Conservation (phyloP, 2,329 filamentous ascomycete species). For the Pseudogymnoascus sp. region DNA sequence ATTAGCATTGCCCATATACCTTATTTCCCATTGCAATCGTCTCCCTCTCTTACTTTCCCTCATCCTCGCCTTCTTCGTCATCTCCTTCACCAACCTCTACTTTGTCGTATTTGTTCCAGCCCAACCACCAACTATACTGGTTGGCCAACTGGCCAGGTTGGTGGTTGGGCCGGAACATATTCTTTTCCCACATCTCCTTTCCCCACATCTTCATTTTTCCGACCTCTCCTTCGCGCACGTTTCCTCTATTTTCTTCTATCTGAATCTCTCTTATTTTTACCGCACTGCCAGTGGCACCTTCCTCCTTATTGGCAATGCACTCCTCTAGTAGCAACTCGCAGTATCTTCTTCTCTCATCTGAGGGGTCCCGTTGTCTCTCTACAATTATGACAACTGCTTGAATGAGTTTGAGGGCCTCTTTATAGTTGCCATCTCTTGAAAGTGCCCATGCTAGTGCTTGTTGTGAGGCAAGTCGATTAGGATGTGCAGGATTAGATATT, state of each 20-base stretch:
- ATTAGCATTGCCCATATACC: no score
- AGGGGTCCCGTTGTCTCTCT: neutral
- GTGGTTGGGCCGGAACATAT: no score
- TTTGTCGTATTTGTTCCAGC: neutral
- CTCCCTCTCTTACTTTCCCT: neutral
- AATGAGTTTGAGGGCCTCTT: neutral
- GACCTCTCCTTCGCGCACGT: neutral
- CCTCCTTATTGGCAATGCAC: neutral
- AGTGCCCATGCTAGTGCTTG: constrained; percentile 7
- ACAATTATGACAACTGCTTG: neutral
- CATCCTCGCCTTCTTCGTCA: neutral
- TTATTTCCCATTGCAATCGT: no score
- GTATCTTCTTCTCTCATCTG: neutral
- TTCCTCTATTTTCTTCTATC: neutral
- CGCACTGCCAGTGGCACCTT: neutral
- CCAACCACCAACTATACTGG: no score
- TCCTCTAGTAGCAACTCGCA: neutral
- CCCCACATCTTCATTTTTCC: neutral
- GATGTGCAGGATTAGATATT: neutral
- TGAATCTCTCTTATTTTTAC: neutral
- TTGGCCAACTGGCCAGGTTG: no score
- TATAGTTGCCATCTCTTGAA: neutral
- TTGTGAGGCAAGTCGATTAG: constrained; percentile 9
- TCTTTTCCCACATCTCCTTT: neutral
- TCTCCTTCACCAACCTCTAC: neutral